Conservation (phyloP, 768 basidiomycete genomes). For the Candolleomyces eurysporus region DNA sequence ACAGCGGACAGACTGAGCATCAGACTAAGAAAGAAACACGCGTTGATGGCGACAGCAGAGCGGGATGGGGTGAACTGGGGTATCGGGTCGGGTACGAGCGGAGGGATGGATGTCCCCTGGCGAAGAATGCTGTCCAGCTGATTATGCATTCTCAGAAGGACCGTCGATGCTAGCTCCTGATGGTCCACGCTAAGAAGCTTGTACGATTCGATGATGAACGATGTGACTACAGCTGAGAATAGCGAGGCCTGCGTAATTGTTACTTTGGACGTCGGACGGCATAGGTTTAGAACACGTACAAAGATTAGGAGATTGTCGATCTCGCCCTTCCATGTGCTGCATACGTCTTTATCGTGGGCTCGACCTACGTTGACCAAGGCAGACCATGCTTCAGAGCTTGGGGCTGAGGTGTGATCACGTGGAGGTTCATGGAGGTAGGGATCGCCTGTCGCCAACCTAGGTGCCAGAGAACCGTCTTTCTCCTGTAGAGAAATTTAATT, state of each 20-base stretch:
- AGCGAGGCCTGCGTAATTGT: background rate
- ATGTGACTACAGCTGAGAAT: conserved; percentile 2
- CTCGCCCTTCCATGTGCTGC: conserved; percentile 3
- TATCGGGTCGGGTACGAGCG: background rate
- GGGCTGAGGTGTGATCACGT: too few relatives aligned
- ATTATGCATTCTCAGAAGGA: background rate
- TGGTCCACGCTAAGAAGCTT: background rate
- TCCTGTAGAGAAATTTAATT: too few relatives aligned
- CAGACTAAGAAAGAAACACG: conserved; percentile 20
- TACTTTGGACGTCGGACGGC: background rate
- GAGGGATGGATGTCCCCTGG: background rate
- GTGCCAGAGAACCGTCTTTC: too few relatives aligned
- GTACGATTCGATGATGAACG: background rate
- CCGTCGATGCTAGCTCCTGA: background rate
- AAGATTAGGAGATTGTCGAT: conserved; percentile 2
- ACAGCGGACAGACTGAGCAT: conserved; percentile 17
- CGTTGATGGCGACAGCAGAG: conserved; percentile 12
- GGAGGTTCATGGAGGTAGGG: too few relatives aligned
- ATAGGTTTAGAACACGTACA: background rate
- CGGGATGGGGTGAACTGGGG: background rate
- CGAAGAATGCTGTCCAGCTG: background rate
- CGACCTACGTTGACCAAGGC: too few relatives aligned
- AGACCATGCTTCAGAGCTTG: too few relatives aligned
- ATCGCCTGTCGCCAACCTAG: too few relatives aligned
- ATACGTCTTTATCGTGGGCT: background rate